Percentiles rank a stretch among this genome's conserved stretches.
phyloP scores from a whole-genome alignment of 2,329 filamentous ascomycete species.

The Colletotrichum sp. region DNA sequence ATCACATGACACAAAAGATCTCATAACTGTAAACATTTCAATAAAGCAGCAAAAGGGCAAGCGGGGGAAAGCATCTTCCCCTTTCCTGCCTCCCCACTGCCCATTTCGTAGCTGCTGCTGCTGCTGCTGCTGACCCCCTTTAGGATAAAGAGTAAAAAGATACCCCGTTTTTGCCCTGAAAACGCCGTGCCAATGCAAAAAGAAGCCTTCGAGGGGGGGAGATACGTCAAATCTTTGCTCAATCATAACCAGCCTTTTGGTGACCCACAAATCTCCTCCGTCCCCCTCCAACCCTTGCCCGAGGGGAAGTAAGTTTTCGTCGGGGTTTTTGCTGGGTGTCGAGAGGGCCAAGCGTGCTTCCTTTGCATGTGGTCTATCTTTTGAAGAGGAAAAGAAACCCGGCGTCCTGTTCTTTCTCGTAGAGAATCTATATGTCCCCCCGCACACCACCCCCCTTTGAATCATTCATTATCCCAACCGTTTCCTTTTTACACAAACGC shows the following conservation, averaged over 20 bases:
- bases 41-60: neutral
- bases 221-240: no score
- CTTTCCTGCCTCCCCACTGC: neutral
- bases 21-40: neutral
- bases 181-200: slow-evolving; percentile 24
- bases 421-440: no score
- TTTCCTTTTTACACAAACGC: neutral
- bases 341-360: no score
- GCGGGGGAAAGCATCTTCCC: neutral
- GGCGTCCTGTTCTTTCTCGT: no score
- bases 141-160: neutral
- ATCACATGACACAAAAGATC: neutral
- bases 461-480: neutral
- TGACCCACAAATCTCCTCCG: no score
- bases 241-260: no score
- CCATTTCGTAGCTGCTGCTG: neutral
- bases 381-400: no score
- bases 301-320: no score
- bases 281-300: no score
- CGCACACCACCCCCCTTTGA: neutral
- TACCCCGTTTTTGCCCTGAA: slow-evolving; percentile 16
- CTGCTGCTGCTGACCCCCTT: neutral
- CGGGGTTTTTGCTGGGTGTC: no score
- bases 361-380: neutral
- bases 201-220: neutral